A percentile compares a stretch with the other conserved stretches of the same genome.
Evolutionary conservation across 2,329 filamentous ascomycete genomes (phyloP).

Genomic region (Ophiostoma australiae): DNA sequence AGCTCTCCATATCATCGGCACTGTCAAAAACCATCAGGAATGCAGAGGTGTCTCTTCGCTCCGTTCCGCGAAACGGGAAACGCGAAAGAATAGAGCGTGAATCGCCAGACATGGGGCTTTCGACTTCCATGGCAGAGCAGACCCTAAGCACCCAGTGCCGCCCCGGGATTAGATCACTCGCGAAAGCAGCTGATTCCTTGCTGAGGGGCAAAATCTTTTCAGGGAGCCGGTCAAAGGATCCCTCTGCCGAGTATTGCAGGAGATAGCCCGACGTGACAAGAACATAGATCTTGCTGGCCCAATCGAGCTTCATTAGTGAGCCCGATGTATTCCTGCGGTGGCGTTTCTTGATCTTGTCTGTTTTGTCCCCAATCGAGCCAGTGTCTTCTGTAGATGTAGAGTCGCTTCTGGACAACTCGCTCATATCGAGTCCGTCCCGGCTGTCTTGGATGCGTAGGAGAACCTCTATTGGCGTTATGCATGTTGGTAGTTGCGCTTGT

Average conservation of each 20-base stretch:
- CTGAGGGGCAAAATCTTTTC: constrained; percentile 69
- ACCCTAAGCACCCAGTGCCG: constrained; percentile 77
- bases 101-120: constrained; percentile 49
- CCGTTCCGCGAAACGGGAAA: constrained; percentile 54
- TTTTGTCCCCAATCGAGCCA: neutral
- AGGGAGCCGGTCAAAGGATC: constrained; percentile 64
- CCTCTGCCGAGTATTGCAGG: constrained; percentile 68
- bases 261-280: constrained; percentile 67
- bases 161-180: constrained; percentile 72
- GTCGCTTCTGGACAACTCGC: constrained; percentile 31
- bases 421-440: constrained; percentile 43
- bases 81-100: constrained; percentile 61
- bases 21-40: constrained; percentile 69
- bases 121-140: constrained; percentile 52
- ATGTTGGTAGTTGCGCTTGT: constrained; percentile 64
- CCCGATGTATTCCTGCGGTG: constrained; percentile 42
- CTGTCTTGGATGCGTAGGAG: constrained; percentile 59
- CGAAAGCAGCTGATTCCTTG: constrained; percentile 73
- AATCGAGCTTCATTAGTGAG: constrained; percentile 50
- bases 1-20: constrained; percentile 69
- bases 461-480: constrained; percentile 62
- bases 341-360: constrained; percentile 29
- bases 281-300: constrained; percentile 68
- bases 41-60: constrained; percentile 55
- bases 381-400: neutral